phyloP scores from a whole-genome alignment of 441 rosid genomes.

The Populus trichocarpa region DNA sequence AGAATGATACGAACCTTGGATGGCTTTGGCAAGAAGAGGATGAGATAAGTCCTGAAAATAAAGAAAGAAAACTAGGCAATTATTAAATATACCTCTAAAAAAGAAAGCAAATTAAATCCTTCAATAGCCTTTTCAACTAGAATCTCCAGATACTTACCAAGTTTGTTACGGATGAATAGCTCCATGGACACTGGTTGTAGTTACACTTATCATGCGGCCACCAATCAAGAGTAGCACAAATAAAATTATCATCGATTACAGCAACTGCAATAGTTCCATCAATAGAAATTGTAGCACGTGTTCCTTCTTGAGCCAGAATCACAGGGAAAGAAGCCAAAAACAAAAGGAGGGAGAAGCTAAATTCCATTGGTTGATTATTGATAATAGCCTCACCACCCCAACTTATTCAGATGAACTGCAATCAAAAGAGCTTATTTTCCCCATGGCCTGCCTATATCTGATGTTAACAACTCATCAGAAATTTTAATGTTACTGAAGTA shows the following conservation, averaged over 20 bases:
- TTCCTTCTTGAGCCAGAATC: slow-evolving; percentile 43
- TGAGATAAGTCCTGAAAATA: slow-evolving; percentile 70
- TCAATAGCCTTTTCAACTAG: slow-evolving; percentile 10
- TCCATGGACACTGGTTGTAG: slow-evolving; percentile 93
- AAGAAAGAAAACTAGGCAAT: slow-evolving; percentile 3
- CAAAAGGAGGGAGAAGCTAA: slow-evolving; percentile 31
- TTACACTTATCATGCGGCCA: slow-evolving; percentile 99
- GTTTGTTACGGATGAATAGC: slow-evolving; percentile 67
- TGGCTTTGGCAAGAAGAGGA: slow-evolving; percentile 72
- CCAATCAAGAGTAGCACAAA: slow-evolving; percentile 98
- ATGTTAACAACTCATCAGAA: not conserved
- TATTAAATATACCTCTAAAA: slow-evolving; percentile 7
- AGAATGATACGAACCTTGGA: slow-evolving; percentile 55
- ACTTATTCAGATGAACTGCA: slow-evolving; percentile 34
- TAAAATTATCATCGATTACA: slow-evolving; percentile 69
- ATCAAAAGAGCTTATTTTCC: not conserved
- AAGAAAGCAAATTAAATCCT: slow-evolving; percentile 3
- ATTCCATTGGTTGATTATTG: slow-evolving; percentile 37
- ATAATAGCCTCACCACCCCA: slow-evolving; percentile 13
- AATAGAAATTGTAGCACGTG: slow-evolving; percentile 38
- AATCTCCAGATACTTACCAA: slow-evolving; percentile 43
- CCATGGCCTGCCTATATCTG: not conserved
- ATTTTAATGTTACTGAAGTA: not conserved
- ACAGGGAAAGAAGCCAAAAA: slow-evolving; percentile 41
- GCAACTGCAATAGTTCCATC: slow-evolving; percentile 51